Conservation (phyloP, 495 filamentous ascomycete genomes). For the Pseudoneurospora amorphoporcata region DNA sequence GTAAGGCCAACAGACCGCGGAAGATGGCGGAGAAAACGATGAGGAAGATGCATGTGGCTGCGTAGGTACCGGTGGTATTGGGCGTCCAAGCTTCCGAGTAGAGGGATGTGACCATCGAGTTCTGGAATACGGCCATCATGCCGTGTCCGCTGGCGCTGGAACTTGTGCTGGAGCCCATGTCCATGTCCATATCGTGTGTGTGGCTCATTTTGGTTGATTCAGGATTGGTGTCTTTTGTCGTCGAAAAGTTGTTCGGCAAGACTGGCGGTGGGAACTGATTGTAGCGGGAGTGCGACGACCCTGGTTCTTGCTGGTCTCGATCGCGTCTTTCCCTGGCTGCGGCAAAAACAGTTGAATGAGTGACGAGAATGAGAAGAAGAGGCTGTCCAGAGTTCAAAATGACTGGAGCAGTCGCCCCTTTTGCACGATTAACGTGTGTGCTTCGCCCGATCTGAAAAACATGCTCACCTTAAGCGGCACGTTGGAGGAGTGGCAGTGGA, state of each 20-base stretch:
- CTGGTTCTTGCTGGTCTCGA: background rate
- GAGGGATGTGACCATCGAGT: slow-evolving; percentile 55
- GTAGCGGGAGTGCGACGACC: background rate
- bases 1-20: slow-evolving; percentile 59
- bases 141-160: slow-evolving; percentile 15
- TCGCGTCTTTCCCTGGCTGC: background rate
- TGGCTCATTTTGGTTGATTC: slow-evolving; percentile 3
- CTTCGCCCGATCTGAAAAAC: background rate
- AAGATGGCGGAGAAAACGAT: slow-evolving; percentile 59
- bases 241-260: background rate
- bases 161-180: slow-evolving; percentile 1
- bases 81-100: slow-evolving; percentile 71
- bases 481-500: background rate
- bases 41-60: slow-evolving; percentile 79
- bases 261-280: background rate
- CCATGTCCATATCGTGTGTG: slow-evolving; percentile 1
- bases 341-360: background rate
- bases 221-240: background rate
- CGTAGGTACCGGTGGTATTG: slow-evolving; percentile 54
- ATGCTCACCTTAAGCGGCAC: background rate
- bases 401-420: background rate
- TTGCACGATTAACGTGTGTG: background rate
- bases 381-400: background rate
- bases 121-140: slow-evolving; percentile 54
- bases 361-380: background rate